Evolutionary conservation across 2,329 filamentous ascomycete species (phyloP), one percentile per base, ranked within the genome.

Genomic region (Cryphonectria radicalis): DNA sequence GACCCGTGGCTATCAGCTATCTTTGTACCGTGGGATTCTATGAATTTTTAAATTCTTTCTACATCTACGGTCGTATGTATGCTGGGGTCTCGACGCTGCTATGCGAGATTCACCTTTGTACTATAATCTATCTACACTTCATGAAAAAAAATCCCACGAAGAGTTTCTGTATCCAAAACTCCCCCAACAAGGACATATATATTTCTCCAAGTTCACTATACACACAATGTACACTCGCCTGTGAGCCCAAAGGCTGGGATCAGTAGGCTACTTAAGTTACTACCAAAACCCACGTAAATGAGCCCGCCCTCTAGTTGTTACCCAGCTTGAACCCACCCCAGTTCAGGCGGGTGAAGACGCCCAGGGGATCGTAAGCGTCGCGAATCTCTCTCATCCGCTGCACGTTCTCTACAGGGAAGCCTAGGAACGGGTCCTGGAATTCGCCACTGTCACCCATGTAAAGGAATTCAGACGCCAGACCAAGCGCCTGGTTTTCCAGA

Each of bases 371-470:
- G 72, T 82, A 81, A 6, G 66, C 73, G 1, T 73, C 70, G 22
- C 78, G 71, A 13, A 82, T 76, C 8, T 71, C 66, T 25, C 75
- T 75, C 77, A 83, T 76, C 28, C 76, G 79, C 46, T 74, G 70
- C 0, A 82, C 70, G 59, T 83, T 83, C 63, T 78, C 77, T 7
- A 64, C 46, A 0, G 78, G 77, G 60, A 81, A 81, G 0, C 76
- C 77, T 2, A 73, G 74, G 68, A 80, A 82, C 0, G 79, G 77
- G 69, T 82, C 77, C 68, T 83, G 81, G 73, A 76, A 80, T 35
- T 81, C 80, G 2, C 77, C 79, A 3, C 79, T 78, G 69, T 82
- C 81, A 1, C 79, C 79, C 76, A 81, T 79, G 53, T 82, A 82
- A 1, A 82, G 25, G 50, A 81, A 81, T 13, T 82, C 81, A 0